Evolutionary conservation across 345 rosid genomes (phyloP), one percentile per base, ranked within the genome.

Genomic region (Adansonia digitata): DNA sequence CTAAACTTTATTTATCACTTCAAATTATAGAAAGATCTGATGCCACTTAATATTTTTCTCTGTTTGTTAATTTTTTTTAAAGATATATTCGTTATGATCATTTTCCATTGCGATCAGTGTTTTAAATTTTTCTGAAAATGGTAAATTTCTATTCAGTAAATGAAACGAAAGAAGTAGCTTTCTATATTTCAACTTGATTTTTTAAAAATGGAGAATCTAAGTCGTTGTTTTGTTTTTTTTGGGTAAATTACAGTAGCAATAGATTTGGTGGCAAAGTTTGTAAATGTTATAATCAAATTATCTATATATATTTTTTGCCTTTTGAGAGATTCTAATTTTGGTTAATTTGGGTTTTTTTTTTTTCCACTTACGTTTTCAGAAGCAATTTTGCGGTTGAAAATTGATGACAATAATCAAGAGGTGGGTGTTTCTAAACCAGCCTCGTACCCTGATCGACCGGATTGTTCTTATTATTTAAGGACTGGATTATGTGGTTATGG

Each of bases 401-500:
- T 91, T 68, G 76, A 79, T 80, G 93, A 85, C 73, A 81, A 80
- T 80, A 79, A 78, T 64, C 84, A 80, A 51, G 82, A 81, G 61
- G 79, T 48, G 10, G 43, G 17, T 48, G 15, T 48, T 69, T 69
- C 73, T 29, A 48, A 49, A 48, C 18, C 40, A 48, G 9, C 8
- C 1, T n/a, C 43, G 9, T 69, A 86, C 77, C 97, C 94, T 17
- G 90, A 87, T 81, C 97, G 97, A 79, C 85, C 86, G 24, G 90
- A 91, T 85, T 91, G 97, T 69, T 81, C 62, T 31, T 91, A 73
- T 79, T 90, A 80, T 82, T 56, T 87, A 12, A 88, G 92, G 85
- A 88, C 91, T 72, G 97, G 97, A 49, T 74, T 46, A 34, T 90
- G 97, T 79, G 87, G 90, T 31, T 91, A 87, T 82, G 97, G 97